Evolutionary conservation across 345 rosid genomes (phyloP).

Genomic region (Murraya paniculata): DNA sequence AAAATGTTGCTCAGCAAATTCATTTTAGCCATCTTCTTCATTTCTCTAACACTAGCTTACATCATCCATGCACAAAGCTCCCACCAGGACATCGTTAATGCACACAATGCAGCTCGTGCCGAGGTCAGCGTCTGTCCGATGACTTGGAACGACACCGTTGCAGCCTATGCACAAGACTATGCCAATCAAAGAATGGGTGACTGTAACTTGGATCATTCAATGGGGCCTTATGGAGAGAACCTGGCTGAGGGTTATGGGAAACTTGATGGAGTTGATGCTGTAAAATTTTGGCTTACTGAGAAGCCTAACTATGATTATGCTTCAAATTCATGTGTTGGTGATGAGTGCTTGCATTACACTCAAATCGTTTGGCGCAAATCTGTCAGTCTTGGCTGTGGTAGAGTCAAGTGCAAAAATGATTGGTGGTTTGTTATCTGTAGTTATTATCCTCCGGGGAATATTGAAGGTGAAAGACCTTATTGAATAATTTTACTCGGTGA

Average conservation of each 20-base stretch:
- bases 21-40: not conserved
- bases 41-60: not conserved
- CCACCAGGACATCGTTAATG: conserved; percentile 14
- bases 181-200: not conserved
- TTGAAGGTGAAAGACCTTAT: conserved; percentile 16
- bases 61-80: not conserved
- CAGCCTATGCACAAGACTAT: conserved; percentile 18
- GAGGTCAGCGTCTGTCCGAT: conserved; percentile 20
- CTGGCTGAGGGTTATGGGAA: conserved; percentile 21
- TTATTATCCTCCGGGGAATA: conserved; percentile 22
- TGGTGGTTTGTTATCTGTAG: conserved; percentile 23
- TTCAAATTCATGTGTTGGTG: conserved; percentile 11
- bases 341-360: conserved; percentile 32
- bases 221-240: conserved; percentile 32
- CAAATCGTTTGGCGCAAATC: conserved; percentile 29
- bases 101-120: conserved; percentile 21
- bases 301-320: conserved; percentile 21
- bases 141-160: conserved; percentile 21
- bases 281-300: conserved; percentile 29
- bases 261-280: conserved; percentile 11
- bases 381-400: conserved; percentile 21
- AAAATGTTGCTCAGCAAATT: not conserved
- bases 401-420: conserved; percentile 21
- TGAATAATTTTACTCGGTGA: not conserved
- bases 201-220: conserved; percentile 27